Base-by-base conservation (phyloP, 805 yeast genomes). In the Wickerhamiella slavikovae region DNA sequence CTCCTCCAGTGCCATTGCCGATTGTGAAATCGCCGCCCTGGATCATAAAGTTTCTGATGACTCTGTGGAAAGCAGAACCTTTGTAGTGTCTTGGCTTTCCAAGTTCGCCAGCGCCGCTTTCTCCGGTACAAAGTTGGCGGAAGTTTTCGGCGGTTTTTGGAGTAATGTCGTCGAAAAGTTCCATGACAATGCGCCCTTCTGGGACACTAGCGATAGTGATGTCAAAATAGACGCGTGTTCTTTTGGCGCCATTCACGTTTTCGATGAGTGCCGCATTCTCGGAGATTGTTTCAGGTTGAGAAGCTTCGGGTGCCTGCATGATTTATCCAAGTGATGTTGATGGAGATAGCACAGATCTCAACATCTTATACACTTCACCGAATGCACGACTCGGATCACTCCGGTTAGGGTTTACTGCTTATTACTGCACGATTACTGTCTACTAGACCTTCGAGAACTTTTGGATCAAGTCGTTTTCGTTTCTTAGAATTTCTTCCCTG, bases 11-110 rank as follows among this genome's bases (percentile, higher is more conserved):
- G 22, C 82, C 82, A 41, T 70, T 57, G 31, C 63, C 66, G 29
- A 50, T 54, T n/a, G 79, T 72, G 54, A 80, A 82, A 49, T 82
- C 94, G 42, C 94, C 94, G 50, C 93, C 93, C 57, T 82, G 95
- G 43, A 78, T 66, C 95, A 82, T 82, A 47, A 82, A 82, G 34
- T 67, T 68, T 48, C 72, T 70, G 52, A 85, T 89, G 22, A 89
- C 43, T 37, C 98, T 66, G 55, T 85, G 98, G 62, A 85, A 85
- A n/a, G 62, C 53, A n/a, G 91, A 74, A 14, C 79, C 79, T 51
- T 79, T 77, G 62, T 71, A 89, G 32, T 60, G 55, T 38, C 79
- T 58, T 4, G 79, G 77, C 38, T 64, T 61, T 9, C 89, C 91
- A 2, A 61, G 48, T 27, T 45, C 40, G 11, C 72, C 70, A 7